Conservation (phyloP, 2,329 filamentous ascomycete genomes). For the Diaporthe australafricana region DNA sequence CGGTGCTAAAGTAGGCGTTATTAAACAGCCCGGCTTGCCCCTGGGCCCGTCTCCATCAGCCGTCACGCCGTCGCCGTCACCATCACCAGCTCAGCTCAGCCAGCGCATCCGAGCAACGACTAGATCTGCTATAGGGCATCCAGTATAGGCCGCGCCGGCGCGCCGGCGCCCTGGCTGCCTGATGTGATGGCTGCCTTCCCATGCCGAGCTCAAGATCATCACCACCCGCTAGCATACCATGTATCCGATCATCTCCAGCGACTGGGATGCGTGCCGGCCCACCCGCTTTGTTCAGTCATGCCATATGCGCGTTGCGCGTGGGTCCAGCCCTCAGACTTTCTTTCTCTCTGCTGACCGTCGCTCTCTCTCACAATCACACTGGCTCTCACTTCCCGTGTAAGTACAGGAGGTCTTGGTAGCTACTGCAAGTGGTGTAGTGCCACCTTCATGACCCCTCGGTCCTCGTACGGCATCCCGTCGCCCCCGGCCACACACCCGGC, state of each 20-base stretch:
- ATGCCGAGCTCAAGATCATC: neutral
- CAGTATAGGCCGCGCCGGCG: neutral
- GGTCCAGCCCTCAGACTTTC: neutral
- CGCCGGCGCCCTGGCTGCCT: neutral
- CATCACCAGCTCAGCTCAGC: neutral
- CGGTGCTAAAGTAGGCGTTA: neutral
- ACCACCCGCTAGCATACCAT: neutral
- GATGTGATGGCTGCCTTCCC: neutral
- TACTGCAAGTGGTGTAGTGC: conserved; percentile 17
- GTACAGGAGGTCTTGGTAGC: neutral
- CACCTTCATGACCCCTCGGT: conserved; percentile 6
- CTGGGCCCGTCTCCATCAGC: neutral
- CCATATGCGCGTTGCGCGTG: conserved; percentile 6
- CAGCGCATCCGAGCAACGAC: neutral
- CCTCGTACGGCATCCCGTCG: conserved; percentile 16
- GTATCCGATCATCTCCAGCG: conserved; percentile 15
- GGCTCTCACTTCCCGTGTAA: neutral
- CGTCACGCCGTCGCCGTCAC: no score
- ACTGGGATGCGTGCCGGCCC: conserved; percentile 4
- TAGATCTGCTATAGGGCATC: neutral
- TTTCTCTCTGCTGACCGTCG: conserved; percentile 12
- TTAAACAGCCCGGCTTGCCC: neutral
- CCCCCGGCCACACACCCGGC: neutral
- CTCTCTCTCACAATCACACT: no score
- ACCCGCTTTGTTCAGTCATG: conserved; percentile 9